These are phyloP conservation scores for Neotropicomus parvogracilis DNA, from an alignment of 1,284 basidiomycete genomes.

Conservation along the genomic window DNA sequence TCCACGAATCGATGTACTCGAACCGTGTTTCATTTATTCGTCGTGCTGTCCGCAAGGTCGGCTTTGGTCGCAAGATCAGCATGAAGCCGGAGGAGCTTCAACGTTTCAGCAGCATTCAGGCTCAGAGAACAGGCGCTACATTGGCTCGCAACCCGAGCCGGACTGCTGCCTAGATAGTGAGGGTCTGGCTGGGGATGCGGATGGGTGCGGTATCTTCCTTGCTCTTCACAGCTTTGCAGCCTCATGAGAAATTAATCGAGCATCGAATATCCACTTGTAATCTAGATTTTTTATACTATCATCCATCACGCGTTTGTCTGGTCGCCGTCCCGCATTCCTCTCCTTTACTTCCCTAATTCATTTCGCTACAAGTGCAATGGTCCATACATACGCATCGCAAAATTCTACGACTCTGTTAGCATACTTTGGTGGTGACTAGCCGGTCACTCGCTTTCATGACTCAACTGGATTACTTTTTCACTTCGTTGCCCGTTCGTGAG, in stretches of 20 bases:
- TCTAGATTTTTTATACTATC: slow-evolving; percentile 35
- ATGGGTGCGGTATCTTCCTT: slow-evolving; percentile 24
- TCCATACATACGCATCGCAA: slow-evolving; percentile 18
- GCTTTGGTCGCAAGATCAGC: slow-evolving; percentile 75
- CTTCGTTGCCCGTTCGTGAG: not conserved
- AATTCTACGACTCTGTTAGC: slow-evolving; percentile 10
- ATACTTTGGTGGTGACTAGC: slow-evolving; percentile 9
- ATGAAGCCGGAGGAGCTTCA: slow-evolving; percentile 83
- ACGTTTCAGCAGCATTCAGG: slow-evolving; percentile 82
- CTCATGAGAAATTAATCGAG: slow-evolving; percentile 23
- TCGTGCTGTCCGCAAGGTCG: slow-evolving; percentile 80
- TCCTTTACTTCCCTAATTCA: slow-evolving; percentile 13
- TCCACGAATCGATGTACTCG: slow-evolving; percentile 91
- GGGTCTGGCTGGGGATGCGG: slow-evolving; percentile 8
- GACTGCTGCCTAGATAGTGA: slow-evolving; percentile 38
- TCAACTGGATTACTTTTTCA: slow-evolving; percentile 3
- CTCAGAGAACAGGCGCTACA: slow-evolving; percentile 68
- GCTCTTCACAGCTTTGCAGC: slow-evolving; percentile 19
- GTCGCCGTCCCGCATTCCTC: slow-evolving; percentile 20
- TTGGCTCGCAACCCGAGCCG: slow-evolving; percentile 77
- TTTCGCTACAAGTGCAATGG: slow-evolving; percentile 15
- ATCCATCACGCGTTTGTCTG: slow-evolving; percentile 14
- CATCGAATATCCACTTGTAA: slow-evolving; percentile 36
- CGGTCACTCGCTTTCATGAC: slow-evolving; percentile 8
- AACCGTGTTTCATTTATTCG: slow-evolving; percentile 90